These are phyloP conservation scores for Diplogelasinospora grovesii DNA, from an alignment of 495 filamentous ascomycete genomes.

Conservation along the genomic window DNA sequence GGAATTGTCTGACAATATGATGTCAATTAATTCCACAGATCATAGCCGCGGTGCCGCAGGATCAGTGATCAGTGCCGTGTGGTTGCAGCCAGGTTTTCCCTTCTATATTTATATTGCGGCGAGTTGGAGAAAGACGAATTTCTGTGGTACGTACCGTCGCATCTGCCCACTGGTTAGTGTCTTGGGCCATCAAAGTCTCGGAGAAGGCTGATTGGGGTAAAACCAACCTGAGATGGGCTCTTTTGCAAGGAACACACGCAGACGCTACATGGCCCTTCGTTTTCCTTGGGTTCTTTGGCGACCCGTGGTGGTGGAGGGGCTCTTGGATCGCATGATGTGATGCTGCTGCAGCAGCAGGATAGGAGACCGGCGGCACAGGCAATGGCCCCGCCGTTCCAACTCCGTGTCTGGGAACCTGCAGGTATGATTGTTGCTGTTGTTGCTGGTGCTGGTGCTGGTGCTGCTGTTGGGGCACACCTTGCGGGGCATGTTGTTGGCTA, in stretches of 20 bases:
- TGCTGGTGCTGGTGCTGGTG: too few relatives aligned
- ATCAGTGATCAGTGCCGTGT: conserved; percentile 12
- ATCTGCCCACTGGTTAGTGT: conserved; percentile 30
- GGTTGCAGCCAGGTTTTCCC: conserved; percentile 17
- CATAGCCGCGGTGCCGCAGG: conserved; percentile 19
- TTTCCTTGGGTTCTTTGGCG: conserved; percentile 67
- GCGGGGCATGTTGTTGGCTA: conserved; percentile 26
- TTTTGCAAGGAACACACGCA: conserved; percentile 95
- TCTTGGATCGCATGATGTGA: conserved; percentile 29
- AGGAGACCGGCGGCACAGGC: conserved; percentile 22
- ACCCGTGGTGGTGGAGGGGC: conserved; percentile 31
- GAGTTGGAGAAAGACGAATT: conserved; percentile 8
- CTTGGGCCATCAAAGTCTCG: conserved; percentile 2
- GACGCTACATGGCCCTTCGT: conserved; percentile 95
- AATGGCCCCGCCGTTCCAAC: conserved; percentile 17
- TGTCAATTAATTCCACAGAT: conserved; percentile 24
- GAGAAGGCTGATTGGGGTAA: conserved; percentile 9
- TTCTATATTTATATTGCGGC: conserved; percentile 17
- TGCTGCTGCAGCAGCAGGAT: conserved; percentile 28
- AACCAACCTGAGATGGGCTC: conserved; percentile 73
- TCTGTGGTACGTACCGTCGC: conserved; percentile 42
- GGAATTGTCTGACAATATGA: conserved; percentile 25
- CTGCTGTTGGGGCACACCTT: conserved; percentile 23
- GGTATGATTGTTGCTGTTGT: conserved; percentile 31
- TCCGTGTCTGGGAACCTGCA: conserved; percentile 23